Base-by-base conservation (phyloP, 352 stramenopile species). In the Globisporangium radiosum region DNA sequence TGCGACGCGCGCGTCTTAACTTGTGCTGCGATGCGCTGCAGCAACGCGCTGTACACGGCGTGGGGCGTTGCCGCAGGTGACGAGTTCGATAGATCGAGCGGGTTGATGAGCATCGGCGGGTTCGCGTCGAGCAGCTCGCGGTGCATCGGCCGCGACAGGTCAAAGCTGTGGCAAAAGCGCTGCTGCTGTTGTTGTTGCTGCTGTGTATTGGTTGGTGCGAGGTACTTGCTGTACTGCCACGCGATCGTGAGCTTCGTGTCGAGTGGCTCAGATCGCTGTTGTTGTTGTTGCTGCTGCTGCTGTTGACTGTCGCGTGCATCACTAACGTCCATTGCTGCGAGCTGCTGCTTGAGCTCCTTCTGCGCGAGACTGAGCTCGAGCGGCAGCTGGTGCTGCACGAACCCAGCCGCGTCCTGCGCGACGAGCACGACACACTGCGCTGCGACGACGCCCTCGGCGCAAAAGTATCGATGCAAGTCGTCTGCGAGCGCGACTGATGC, bases 161-260 rank as follows among this genome's bases (percentile, higher is more conserved):
- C 81, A 45, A 81, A 91, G 59, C 77, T 87, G 57, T 91, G 79
- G 63, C 81, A 91, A 59, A 91, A 89, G 8, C 78, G 70, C 58
- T 64, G 62, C 38, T 45, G 39, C 33, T 50, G 39, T 9, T 61
- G 54, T 39, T 63, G 54, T 39, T 63, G 39, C 42, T 62, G 15
- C 13, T 45, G 4, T 14, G 11, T 36, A 51, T 54, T 11, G 56
- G 42, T 36, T 54, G 54, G 45, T n/a, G 60, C 49, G 11, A 60
- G 47, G 57, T 89, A 89, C 56, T 91, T 91, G 52, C 73, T 65
- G 56, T 91, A 91, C 63, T 91, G 81, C 81, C 81, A 91, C 14
- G 81, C 81, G 53, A 91, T 91, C 7, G 69, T 85, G 19, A 91
- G 68, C 51, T 66, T 4, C 2, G 54, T 50, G 7, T 70, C 45